Evolutionary conservation across 345 rosid species (phyloP), one percentile per base, ranked within the genome.

Genomic region (Citrus medica): DNA sequence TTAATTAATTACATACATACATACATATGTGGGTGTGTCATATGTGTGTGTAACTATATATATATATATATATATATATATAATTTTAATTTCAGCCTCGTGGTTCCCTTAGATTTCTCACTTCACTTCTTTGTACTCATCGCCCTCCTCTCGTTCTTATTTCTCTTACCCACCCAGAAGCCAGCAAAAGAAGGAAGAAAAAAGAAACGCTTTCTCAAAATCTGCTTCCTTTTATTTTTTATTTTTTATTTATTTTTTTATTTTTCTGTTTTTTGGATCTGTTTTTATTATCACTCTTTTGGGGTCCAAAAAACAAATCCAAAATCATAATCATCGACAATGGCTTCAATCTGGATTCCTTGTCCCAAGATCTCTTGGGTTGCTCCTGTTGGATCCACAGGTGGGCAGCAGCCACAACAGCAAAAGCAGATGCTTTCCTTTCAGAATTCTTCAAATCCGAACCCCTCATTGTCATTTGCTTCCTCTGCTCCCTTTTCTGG

Each of bases 281-380:
- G 17, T 24, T 28, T 59, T 40, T 35, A 12, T 46, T 46, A 1
- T 12, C 51, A 13, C 17, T 37, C 27, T n/a, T 40, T 74, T 66
- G 67, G 67, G 66, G 48, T 64, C 42, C 59, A 27, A 62, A 60
- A 32, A 35, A 3, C 37, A 46, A 35, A 53, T 21, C 22, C 21
- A 27, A 14, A 10, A 12, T 13, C 51, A 46, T 12, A 46, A 13
- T 13, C 51, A 51, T 14, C 19, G 4, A 24, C 35, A 46, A 94
- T 94, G 98, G 91, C 92, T 24, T 87, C 94, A 40, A 79, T 81
- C 65, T 82, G 92, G 0, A 84, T 87, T 69, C 91, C 98, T 28
- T 88, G 87, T 81, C 89, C 94, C 66, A 94, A 92, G 80, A 83
- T 91, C 76, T 83, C 86, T 76, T 76, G 83, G n/a, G 67, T 76